Base-by-base conservation (phyloP, 306 rosid species). In the Cicer arietinum region DNA sequence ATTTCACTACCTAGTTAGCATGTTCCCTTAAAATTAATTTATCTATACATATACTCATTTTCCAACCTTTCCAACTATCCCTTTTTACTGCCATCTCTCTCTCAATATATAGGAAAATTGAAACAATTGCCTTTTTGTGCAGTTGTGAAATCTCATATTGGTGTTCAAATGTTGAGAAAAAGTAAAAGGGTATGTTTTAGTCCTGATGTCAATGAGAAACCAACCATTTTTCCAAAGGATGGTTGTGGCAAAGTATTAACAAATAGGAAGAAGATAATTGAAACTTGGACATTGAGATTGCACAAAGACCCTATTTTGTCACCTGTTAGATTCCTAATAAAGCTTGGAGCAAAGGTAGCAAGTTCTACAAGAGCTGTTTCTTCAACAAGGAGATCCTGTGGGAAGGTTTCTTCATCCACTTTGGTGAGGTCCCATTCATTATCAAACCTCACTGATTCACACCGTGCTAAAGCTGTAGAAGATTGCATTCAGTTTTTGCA, bases 401-500 rank as follows among this genome's bases (percentile, higher is more conserved):
- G 90, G 61, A 90, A 88, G 87, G 90, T 91, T 69, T 89, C 95
- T 75, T 85, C 97, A 10, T 81, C 95, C 7, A 82, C 80, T 79
- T 82, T 85, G 80, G 82, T 81, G 2, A 86, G 96, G 81, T 89
- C 97, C 46, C 82, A 88, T 64, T 87, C 97, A 8, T 77, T 84
- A 35, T 85, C 98, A 5, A 91, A 88, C 18, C 84, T 84, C 65
- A 83, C 86, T 12, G 97, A 93, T 48, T 88, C 97, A 40, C 88
- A 93, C 39, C 76, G 96, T 54, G 97, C 90, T 54, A 91, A 91
- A 59, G 98, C 94, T 5, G 81, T 93, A 6, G 90, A 84, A 84
- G 98, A 91, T 73, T 93, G 98, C 85, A 93, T 91, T 60, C 81
- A 88, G 84, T 93, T 93, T 86, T 85, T 93, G 54, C 92, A 91